phyloP scores from a whole-genome alignment of 805 yeast genomes.

The Ogataea kodamae region DNA sequence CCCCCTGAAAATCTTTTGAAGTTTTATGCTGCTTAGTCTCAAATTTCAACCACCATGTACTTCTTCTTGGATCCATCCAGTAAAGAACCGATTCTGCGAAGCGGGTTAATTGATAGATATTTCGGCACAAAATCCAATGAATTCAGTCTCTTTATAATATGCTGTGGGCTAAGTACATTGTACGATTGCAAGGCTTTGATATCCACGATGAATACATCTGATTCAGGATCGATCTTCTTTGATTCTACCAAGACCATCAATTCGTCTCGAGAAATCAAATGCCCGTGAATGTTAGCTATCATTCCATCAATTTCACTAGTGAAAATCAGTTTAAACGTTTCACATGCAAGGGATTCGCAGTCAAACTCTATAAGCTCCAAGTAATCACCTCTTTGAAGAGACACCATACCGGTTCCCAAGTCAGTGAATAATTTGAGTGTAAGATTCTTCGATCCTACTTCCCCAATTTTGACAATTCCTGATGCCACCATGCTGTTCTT shows the following conservation, averaged over 20 bases:
- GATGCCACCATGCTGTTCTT: slow-evolving; percentile 15
- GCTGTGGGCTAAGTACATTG: not conserved
- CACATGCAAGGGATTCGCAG: slow-evolving; percentile 3
- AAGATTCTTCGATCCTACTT: slow-evolving; percentile 14
- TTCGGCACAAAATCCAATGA: slow-evolving; percentile 28
- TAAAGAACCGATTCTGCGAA: slow-evolving; percentile 36
- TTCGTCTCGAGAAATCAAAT: slow-evolving; percentile 4
- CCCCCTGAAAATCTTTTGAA: slow-evolving; percentile 10
- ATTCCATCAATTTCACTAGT: not conserved
- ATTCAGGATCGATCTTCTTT: not conserved
- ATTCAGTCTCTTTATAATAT: slow-evolving; percentile 9
- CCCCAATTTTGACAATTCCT: slow-evolving; percentile 13
- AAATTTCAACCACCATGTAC: slow-evolving; percentile 35
- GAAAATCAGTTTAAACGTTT: slow-evolving; percentile 8
- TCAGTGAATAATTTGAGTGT: slow-evolving; percentile 4
- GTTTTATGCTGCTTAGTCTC: slow-evolving; percentile 10
- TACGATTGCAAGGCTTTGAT: not conserved
- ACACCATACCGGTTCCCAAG: slow-evolving; percentile 8
- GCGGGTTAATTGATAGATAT: slow-evolving; percentile 32
- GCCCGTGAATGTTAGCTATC: slow-evolving; percentile 11
- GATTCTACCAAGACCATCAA: slow-evolving; percentile 11
- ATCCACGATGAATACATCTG: slow-evolving; percentile 4
- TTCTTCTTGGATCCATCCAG: slow-evolving; percentile 39
- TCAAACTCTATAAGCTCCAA: slow-evolving; percentile 16
- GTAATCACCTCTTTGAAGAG: slow-evolving; percentile 9